phyloP scores from a whole-genome alignment of 1,284 basidiomycete genomes.

The Austroboletus novae-zelandiae region DNA sequence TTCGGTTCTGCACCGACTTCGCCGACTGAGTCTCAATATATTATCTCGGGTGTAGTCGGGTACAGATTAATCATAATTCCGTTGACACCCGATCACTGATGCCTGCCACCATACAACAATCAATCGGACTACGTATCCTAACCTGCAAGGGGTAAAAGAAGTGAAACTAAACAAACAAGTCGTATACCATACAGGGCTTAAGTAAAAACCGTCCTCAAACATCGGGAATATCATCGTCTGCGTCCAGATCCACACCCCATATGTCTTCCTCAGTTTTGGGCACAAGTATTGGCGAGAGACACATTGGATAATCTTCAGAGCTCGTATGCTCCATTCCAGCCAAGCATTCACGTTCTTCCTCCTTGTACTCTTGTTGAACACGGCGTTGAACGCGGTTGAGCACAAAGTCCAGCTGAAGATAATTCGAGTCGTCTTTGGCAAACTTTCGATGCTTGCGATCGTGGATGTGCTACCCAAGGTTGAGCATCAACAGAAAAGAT shows the following conservation, averaged over 20 bases:
- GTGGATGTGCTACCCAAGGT: slow-evolving; percentile 65
- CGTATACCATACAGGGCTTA: slow-evolving; percentile 19
- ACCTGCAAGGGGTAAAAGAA: slow-evolving; percentile 7
- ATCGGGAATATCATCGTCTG: slow-evolving; percentile 19
- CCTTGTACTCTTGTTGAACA: slow-evolving; percentile 46
- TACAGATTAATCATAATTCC: no score
- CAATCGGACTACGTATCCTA: slow-evolving; percentile 16
- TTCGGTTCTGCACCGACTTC: no score
- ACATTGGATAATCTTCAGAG: slow-evolving; percentile 30
- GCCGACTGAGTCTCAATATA: no score
- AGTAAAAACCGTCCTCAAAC: slow-evolving; percentile 15
- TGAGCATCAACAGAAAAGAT: slow-evolving; percentile 2
- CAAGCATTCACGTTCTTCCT: slow-evolving; percentile 20
- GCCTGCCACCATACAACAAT: no score
- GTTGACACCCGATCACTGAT: no score
- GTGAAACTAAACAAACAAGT: slow-evolving; percentile 23
- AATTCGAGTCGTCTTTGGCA: slow-evolving; percentile 80
- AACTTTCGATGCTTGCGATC: slow-evolving; percentile 84
- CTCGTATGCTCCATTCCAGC: slow-evolving; percentile 10
- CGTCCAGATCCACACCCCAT: slow-evolving; percentile 24
- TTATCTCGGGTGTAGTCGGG: no score
- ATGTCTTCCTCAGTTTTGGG: slow-evolving; percentile 16
- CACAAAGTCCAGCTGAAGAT: slow-evolving; percentile 78
- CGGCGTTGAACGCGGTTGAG: slow-evolving; percentile 73
- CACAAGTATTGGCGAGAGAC: slow-evolving; percentile 19